Evolutionary conservation across 2,329 filamentous ascomycete species (phyloP).

Genomic region (Canariomyces notabilis): DNA sequence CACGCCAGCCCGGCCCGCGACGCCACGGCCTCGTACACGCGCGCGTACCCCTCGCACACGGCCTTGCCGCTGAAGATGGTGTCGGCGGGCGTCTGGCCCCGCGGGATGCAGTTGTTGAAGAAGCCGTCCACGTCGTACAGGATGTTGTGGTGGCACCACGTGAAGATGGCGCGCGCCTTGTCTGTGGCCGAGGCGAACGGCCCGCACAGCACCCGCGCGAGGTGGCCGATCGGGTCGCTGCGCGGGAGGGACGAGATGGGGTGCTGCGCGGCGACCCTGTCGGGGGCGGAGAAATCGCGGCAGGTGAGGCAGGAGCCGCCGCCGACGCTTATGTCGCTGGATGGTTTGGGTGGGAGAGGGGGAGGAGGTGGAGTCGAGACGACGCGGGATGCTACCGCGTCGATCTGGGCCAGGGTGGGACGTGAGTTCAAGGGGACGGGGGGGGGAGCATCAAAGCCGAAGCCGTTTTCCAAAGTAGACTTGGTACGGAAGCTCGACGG

Average conservation of each 20-base stretch:
- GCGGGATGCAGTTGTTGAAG: constrained; percentile 64
- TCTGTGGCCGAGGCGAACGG: constrained; percentile 80
- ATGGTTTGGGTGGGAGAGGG: constrained; percentile 7
- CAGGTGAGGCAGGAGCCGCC: constrained; percentile 66
- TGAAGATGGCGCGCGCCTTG: constrained; percentile 88
- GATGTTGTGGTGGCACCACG: constrained; percentile 93
- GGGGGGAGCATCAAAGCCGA: constrained; percentile 30
- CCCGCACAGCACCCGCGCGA: constrained; percentile 72
- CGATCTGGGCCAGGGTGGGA: constrained; percentile 48
- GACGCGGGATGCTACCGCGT: constrained; percentile 36
- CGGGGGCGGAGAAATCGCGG: constrained; percentile 80
- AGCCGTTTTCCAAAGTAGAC: constrained; percentile 29
- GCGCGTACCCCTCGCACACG: constrained; percentile 89
- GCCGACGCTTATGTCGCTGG: constrained; percentile 16
- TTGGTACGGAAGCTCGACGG: constrained; percentile 30
- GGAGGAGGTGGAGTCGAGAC: constrained; percentile 25
- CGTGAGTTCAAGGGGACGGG: constrained; percentile 49
- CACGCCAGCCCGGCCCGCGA: constrained; percentile 73
- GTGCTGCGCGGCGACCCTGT: constrained; percentile 71
- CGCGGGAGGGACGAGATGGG: constrained; percentile 66
- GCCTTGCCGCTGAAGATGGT: constrained; percentile 74
- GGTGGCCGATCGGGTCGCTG: constrained; percentile 60
- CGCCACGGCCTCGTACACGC: constrained; percentile 74
- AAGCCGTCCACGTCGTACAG: constrained; percentile 77
- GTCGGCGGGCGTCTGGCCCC: constrained; percentile 59